A percentile compares a stretch with the other conserved stretches of the same genome.
These are phyloP conservation scores for Lojkania enalia DNA, from an alignment of 2,329 filamentous ascomycete genomes.

Conservation along the genomic window DNA sequence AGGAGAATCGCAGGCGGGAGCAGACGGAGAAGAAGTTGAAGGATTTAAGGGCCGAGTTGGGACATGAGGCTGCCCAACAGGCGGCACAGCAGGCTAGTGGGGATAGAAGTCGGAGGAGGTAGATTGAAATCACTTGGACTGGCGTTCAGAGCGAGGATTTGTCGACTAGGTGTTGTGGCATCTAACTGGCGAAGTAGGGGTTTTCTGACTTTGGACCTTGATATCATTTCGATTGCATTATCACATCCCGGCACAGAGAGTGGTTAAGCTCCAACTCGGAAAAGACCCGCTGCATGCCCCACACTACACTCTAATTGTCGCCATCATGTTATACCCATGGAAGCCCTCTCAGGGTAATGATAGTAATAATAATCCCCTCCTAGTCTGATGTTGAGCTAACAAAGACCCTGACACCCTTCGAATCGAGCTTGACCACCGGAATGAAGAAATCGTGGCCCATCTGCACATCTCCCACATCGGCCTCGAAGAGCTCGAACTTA, in stretches of 20 bases:
- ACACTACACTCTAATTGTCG: no score
- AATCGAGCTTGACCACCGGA: slow-evolving; percentile 35
- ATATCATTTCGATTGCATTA: no score
- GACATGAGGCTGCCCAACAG: slow-evolving; percentile 42
- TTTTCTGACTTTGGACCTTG: no score
- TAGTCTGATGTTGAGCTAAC: slow-evolving; percentile 27
- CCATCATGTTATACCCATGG: no score
- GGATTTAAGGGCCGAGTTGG: slow-evolving; percentile 34
- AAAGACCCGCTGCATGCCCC: no score
- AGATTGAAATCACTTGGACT: no score
- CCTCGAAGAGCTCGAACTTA: slow-evolving; percentile 36
- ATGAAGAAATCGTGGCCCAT: slow-evolving; percentile 46
- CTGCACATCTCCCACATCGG: slow-evolving; percentile 34
- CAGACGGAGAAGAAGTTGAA: slow-evolving; percentile 38
- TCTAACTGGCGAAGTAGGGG: no score
- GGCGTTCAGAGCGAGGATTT: no score
- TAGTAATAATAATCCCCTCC: background rate
- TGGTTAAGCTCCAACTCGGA: no score
- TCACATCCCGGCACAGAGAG: no score
- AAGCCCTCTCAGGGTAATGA: no score
- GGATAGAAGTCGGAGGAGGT: slow-evolving; percentile 41
- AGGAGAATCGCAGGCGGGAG: slow-evolving; percentile 35
- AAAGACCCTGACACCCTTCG: slow-evolving; percentile 42
- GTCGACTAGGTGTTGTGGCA: no score
- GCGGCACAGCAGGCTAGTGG: slow-evolving; percentile 44